phyloP scores from a whole-genome alignment of 2,329 filamentous ascomycete species.

The Emmonsia crescens region DNA sequence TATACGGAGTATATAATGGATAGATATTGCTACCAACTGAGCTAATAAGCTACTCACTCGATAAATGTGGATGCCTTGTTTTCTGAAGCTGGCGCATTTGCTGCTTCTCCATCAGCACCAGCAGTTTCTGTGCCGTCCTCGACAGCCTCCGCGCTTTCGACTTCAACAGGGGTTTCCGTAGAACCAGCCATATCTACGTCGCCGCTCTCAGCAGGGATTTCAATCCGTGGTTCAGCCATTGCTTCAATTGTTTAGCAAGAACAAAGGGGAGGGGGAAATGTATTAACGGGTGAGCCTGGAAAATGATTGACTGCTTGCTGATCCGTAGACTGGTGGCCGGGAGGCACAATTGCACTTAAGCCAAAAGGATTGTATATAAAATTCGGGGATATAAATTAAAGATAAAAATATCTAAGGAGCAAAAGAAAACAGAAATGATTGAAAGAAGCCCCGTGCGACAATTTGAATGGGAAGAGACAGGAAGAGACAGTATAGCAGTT shows the following conservation, averaged over 20 bases:
- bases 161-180: slow-evolving; percentile 4
- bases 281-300: too few species aligned
- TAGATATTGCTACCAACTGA: too few species aligned
- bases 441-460: neutral
- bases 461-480: too few species aligned
- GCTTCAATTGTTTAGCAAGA: neutral
- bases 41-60: slow-evolving; percentile 5
- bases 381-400: neutral
- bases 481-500: too few species aligned
- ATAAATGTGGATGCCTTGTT: slow-evolving; percentile 5
- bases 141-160: neutral
- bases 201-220: slow-evolving; percentile 5
- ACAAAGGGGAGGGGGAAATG: neutral
- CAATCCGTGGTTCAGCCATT: slow-evolving; percentile 10
- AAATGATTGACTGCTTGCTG: neutral
- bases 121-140: neutral
- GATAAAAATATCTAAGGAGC: neutral
- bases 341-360: neutral
- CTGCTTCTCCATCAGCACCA: neutral
- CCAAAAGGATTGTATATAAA: neutral
- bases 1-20: too few species aligned
- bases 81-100: neutral
- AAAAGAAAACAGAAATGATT: neutral
- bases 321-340: neutral
- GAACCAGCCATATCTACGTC: slow-evolving; percentile 21